Conservation (phyloP, 106 monocot genomes). For the Triglochin maritima region DNA sequence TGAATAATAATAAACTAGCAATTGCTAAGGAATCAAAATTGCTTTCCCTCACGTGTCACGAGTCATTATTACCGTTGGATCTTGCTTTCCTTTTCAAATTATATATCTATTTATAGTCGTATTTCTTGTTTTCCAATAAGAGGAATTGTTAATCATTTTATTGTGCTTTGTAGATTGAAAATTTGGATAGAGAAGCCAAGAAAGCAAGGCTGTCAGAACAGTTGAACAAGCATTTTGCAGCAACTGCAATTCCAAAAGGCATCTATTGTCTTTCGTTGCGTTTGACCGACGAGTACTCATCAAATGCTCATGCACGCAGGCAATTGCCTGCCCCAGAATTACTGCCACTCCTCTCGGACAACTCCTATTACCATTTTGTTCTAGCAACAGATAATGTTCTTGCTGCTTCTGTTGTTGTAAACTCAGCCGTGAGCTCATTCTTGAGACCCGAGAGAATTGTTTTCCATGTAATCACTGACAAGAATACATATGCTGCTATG, state of each 20-base stretch:
- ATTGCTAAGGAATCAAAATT: no score
- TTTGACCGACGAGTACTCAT: constrained; percentile 85
- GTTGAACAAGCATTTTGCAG: constrained; percentile 83
- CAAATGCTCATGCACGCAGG: constrained; percentile 86
- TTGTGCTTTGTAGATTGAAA: constrained; percentile 49
- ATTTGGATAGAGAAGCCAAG: constrained; percentile 58
- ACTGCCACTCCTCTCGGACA: constrained; percentile 56
- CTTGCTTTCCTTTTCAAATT: no score
- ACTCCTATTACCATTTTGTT: constrained; percentile 66
- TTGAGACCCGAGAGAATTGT: constrained; percentile 58
- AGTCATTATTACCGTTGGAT: no score
- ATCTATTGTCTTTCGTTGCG: constrained; percentile 83
- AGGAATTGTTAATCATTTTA: no score
- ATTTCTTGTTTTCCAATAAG: neutral
- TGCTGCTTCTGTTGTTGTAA: constrained; percentile 79
- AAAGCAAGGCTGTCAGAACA: constrained; percentile 73
- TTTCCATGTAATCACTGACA: constrained; percentile 97
- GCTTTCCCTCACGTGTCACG: no score
- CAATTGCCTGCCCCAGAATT: constrained; percentile 82
- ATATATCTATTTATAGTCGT: neutral
- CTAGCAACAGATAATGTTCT: constrained; percentile 82
- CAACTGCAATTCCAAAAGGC: constrained; percentile 85
- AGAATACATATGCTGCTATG: constrained; percentile 94
- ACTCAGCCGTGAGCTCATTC: constrained; percentile 53
- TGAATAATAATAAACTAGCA: no score